These are phyloP conservation scores for Amauroascus niger DNA, from an alignment of 2,329 filamentous ascomycete genomes.

Conservation along the genomic window DNA sequence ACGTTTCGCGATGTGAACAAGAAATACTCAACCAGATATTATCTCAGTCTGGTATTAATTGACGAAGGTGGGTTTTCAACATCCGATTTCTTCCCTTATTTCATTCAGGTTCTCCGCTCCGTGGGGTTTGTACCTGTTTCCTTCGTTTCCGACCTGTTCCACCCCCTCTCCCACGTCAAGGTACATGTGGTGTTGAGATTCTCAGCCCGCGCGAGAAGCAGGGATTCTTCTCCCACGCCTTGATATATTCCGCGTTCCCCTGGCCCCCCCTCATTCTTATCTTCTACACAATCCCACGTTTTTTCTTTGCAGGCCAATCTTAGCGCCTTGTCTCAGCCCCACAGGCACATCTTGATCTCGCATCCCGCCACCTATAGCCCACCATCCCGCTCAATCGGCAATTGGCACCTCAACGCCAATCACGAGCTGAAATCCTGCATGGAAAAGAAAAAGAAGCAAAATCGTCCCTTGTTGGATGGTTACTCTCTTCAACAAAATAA, in stretches of 20 bases:
- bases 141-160: background rate
- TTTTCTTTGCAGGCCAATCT: background rate
- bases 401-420: constrained; percentile 11
- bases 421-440: background rate
- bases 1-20: constrained; percentile 99
- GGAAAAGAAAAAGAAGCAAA: background rate
- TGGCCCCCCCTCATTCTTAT: background rate
- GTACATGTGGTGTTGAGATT: background rate
- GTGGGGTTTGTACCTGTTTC: background rate
- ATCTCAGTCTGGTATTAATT: constrained; percentile 88
- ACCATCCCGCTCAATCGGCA: constrained; percentile 15
- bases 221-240: background rate
- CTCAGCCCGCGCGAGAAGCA: background rate
- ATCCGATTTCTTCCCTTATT: background rate
- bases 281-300: background rate
- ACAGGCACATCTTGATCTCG: background rate
- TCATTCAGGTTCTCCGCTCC: background rate
- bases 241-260: background rate
- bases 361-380: background rate
- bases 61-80: constrained; percentile 63
- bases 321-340: constrained; percentile 4
- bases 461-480: background rate
- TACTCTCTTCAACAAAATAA: background rate
- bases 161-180: background rate
- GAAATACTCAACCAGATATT: constrained; percentile 97